Evolutionary conservation across 164 flowering plant genomes (phyloP).

Genomic region (Tinospora cordifolia): DNA sequence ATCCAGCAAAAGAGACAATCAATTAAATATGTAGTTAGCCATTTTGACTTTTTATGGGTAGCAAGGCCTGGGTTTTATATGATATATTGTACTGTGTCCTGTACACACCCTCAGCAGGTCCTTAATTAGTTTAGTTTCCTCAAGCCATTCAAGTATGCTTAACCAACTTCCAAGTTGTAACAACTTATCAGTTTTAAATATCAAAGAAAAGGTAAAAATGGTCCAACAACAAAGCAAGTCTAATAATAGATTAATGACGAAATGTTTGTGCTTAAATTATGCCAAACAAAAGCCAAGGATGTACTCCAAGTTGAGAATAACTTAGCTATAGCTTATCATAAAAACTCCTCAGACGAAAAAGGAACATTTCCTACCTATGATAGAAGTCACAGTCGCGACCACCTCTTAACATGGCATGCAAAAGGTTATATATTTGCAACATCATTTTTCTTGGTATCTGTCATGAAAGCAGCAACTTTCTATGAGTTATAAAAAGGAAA

Average conservation of each 20-base stretch:
- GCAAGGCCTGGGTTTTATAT: too few relatives aligned
- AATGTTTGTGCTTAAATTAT: not conserved
- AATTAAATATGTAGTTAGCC: too few relatives aligned
- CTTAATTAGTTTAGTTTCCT: not conserved
- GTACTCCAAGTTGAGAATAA: not conserved
- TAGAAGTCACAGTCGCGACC: slow-evolving; percentile 95
- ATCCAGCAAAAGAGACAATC: too few relatives aligned
- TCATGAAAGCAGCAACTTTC: slow-evolving; percentile 12
- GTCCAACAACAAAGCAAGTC: not conserved
- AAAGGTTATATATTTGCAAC: slow-evolving; percentile 84
- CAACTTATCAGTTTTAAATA: not conserved
- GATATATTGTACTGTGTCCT: not conserved
- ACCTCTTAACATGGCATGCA: slow-evolving; percentile 64
- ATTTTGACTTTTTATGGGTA: too few relatives aligned
- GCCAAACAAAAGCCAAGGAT: not conserved
- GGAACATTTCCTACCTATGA: slow-evolving; percentile 54
- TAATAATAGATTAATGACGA: not conserved
- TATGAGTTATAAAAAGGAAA: slow-evolving; percentile 3
- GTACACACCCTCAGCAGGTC: not conserved
- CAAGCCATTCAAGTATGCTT: not conserved
- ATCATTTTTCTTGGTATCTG: slow-evolving; percentile 98
- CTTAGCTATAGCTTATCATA: not conserved
- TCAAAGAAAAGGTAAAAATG: not conserved
- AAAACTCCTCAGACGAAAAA: not conserved
- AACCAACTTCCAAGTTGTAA: not conserved